Base-by-base conservation (phyloP, 371 early-diverging fungal species). In the Syncephalastrum sp. region DNA sequence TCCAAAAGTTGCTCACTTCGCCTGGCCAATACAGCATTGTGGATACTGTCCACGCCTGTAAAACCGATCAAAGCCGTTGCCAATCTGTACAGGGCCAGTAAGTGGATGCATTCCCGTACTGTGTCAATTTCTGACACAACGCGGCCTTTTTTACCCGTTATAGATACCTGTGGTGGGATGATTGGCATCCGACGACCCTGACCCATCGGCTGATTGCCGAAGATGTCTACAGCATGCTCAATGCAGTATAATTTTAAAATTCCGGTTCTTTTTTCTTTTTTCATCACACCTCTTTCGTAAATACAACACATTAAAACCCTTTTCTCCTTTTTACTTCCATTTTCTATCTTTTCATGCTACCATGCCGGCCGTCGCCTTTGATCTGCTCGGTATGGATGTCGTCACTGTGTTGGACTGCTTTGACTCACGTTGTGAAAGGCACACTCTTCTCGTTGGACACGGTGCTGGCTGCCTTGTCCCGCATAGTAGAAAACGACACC, bases 331-430 rank as follows among this genome's bases (percentile, higher is more conserved):
- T 33, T 33, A 33, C 2, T 33, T 10, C 38, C 2, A 8, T 33
- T 33, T 33, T 12, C 10, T 10, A 8, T 33, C 8, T 33, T 33
- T 33, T 12, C 1, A 10, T 33, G 38, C 10, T 10, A 33, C 15
- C 14, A 75, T 75, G 76, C 72, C 76, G 4, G 62, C 66, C 46
- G 68, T 68, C 29, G 76, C 76, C 15, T 75, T 75, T 64, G 72
- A 75, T 45, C 60, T 75, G 44, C 54, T 68, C 42, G 72, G 75
- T 74, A 60, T 14, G n/a, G 19, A 48, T 38, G 5, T 3, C 21
- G 25, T 24, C 19, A 14, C 48, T 16, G 13, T 49, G 14, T 12
- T 17, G 27, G 4, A 41, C 16, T 12, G n/a, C 41, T 43, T 27
- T 38, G 27, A 42, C 43, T 19, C 13, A 43, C 42, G 10, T 25